phyloP scores from a whole-genome alignment of 2,329 filamentous ascomycete species.

The Drechslerella coelobrocha region DNA sequence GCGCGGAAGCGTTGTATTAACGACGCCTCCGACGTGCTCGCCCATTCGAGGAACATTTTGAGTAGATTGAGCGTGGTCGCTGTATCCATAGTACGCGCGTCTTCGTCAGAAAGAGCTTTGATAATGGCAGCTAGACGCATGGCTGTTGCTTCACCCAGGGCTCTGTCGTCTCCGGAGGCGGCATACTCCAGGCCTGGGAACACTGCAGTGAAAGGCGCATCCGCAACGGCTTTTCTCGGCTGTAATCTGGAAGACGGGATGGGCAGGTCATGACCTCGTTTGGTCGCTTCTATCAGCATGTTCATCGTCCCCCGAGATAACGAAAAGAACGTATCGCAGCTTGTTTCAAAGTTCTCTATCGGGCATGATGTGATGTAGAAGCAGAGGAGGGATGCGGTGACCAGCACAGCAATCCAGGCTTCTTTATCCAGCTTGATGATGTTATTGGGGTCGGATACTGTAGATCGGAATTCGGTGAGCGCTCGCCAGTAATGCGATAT shows the following conservation, averaged over 20 bases:
- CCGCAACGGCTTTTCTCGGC: not conserved
- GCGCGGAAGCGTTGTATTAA: constrained; percentile 19
- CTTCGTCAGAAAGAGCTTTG: not conserved
- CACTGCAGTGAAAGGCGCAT: not conserved
- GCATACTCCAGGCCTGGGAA: constrained; percentile 40
- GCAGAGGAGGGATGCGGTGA: constrained; percentile 23
- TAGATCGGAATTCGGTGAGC: constrained; percentile 18
- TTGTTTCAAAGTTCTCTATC: constrained; percentile 22
- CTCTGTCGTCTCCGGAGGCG: constrained; percentile 27
- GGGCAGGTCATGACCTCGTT: not conserved
- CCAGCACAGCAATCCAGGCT: constrained; percentile 20
- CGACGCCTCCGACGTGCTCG: constrained; percentile 8
- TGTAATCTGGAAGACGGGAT: constrained; percentile 2
- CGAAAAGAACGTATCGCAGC: constrained; percentile 39
- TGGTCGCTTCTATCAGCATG: constrained; percentile 28
- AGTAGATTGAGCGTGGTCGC: constrained; percentile 5
- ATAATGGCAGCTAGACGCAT: constrained; percentile 12
- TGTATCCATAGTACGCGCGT: not conserved
- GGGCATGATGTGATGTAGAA: constrained; percentile 44
- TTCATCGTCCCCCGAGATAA: constrained; percentile 27
- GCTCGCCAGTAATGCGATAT: constrained; percentile 31
- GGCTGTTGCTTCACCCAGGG: not conserved
- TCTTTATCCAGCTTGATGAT: constrained; percentile 2
- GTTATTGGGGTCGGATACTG: constrained; percentile 10
- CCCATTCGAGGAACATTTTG: constrained; percentile 27